Evolutionary conservation across 805 yeast species (phyloP).

Genomic region (Pichia exigua): DNA sequence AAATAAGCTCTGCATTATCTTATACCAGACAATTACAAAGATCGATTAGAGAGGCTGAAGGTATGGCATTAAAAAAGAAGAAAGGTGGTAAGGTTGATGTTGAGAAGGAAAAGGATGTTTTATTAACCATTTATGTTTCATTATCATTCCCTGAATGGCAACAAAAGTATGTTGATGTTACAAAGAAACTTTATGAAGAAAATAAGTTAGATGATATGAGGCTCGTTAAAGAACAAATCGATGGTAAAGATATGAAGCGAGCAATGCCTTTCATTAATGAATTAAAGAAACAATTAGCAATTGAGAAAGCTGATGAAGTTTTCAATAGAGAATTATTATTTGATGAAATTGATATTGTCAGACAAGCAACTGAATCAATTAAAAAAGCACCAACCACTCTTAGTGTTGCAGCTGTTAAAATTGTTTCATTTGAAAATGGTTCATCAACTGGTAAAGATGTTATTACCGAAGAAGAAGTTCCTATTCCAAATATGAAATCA

Average conservation of each 20-base stretch:
- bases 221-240: constrained; percentile 52
- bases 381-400: constrained; percentile 57
- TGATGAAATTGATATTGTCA: constrained; percentile 64
- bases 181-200: constrained; percentile 63
- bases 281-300: constrained; percentile 70
- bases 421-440: constrained; percentile 59
- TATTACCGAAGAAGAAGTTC: constrained; percentile 61
- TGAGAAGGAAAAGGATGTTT: constrained; percentile 67
- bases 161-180: constrained; percentile 53
- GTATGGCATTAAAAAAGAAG: constrained; percentile 74
- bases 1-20: constrained; percentile 58
- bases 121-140: constrained; percentile 65
- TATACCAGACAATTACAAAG: constrained; percentile 76
- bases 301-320: constrained; percentile 66
- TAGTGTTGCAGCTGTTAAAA: constrained; percentile 48
- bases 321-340: constrained; percentile 86
- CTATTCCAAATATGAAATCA: constrained; percentile 57
- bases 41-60: constrained; percentile 89
- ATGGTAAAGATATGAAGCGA: constrained; percentile 86
- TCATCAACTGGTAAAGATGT: constrained; percentile 55
- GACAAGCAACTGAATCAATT: constrained; percentile 46
- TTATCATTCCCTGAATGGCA: constrained; percentile 73
- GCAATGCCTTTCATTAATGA: constrained; percentile 95
- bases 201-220: constrained; percentile 59
- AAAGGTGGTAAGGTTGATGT: constrained; percentile 77